These are phyloP conservation scores for Triticum monococcum DNA, from an alignment of 176 grass and related monocot species.

Conservation along the genomic window DNA sequence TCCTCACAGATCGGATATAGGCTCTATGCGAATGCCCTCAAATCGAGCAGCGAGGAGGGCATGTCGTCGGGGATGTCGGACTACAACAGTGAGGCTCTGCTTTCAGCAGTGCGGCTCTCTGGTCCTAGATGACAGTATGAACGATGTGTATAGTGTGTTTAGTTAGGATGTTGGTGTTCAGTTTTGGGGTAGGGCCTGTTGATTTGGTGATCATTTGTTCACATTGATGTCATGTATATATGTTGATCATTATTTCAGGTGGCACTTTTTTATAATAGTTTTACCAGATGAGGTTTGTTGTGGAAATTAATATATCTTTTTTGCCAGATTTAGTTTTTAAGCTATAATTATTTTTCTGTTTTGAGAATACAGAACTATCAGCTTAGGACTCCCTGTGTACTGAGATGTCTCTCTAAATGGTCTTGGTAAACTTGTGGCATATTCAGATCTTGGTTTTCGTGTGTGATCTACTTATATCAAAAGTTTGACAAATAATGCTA, in stretches of 20 bases:
- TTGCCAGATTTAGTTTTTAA: not conserved
- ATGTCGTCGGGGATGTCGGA: conserved; percentile 73
- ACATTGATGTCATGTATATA: conserved; percentile 29
- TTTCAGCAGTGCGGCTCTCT: conserved; percentile 84
- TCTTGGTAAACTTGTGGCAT: not conserved
- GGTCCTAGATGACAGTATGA: conserved; percentile 66
- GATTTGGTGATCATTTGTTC: conserved; percentile 35
- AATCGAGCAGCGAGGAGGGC: conserved; percentile 77
- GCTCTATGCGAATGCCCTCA: conserved; percentile 74
- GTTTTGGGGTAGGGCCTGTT: conserved; percentile 34
- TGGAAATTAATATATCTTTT: not conserved
- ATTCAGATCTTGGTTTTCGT: too few relatives aligned
- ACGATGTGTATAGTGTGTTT: conserved; percentile 16
- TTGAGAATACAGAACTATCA: not conserved
- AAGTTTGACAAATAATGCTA: too few relatives aligned
- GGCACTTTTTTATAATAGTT: not conserved
- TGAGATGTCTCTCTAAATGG: not conserved
- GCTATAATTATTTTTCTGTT: not conserved
- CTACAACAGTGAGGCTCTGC: conserved; percentile 79
- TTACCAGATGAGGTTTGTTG: not conserved
- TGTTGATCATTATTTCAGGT: conserved; percentile 16
- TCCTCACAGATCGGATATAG: conserved; percentile 67
- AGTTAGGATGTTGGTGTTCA: conserved; percentile 25
- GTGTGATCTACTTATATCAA: too few relatives aligned
- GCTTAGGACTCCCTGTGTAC: not conserved